Evolutionary conservation across 1,284 basidiomycete genomes (phyloP), one percentile per base, ranked within the genome.

Genomic region (Trametes pubescens): DNA sequence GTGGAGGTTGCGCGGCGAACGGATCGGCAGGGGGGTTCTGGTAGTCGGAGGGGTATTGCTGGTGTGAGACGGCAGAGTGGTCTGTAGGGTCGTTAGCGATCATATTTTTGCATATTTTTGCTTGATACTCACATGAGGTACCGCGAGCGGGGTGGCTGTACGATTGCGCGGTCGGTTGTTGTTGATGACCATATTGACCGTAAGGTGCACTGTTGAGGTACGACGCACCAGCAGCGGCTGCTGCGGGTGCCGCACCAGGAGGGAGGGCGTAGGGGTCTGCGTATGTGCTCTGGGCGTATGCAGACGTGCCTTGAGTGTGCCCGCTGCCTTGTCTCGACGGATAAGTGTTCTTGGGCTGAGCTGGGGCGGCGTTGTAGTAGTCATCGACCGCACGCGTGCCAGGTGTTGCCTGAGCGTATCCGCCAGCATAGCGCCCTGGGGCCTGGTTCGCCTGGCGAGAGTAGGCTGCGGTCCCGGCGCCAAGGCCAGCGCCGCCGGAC

Each of bases 321-420:
- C 72, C 75, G 59, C 82, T 86, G 16, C 66, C 76, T 65, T 83
- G 83, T 57, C 82, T 77, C 40, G 79, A 78, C 51, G 82, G 82
- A 55, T 77, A 78, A 35, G 81, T 80, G 51, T 80, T 80, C 71
- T 62, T 83, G 4, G 77, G 62, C 18, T 77, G 71, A 14, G 74
- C 66, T 43, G 81, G 72, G 13, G 78, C 70, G 13, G 78, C 70
- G 55, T 81, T 81, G 71, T 91, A 90, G 69, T 91, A 93, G 37
- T 90, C 89, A 69, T 93, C 91, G 5, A 93, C 82, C 6, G 91
- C 85, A 44, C 90, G 84, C 51, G 84, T 83, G 2, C 92, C 91
- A 21, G 80, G 76, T 2, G 86, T 76, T 24, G 82, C 89, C 65
- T 85, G 88, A 1, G 84, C 79, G 72, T 93, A 93, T 9, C 90